Base-by-base conservation (phyloP, 2,329 filamentous ascomycete species). In the Talaromyces marneffei region DNA sequence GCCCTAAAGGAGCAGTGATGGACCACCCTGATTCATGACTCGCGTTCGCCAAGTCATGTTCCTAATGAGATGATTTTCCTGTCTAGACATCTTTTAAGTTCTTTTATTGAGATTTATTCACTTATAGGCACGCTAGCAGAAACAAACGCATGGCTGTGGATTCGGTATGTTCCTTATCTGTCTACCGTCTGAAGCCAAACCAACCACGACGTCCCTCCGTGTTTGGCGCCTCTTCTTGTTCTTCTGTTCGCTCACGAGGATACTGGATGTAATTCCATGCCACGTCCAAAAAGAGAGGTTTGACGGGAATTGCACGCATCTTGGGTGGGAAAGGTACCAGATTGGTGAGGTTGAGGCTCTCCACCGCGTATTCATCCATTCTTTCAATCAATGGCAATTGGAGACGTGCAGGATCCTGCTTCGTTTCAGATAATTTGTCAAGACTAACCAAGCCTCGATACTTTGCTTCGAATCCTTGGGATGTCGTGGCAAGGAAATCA, bases 231-330 rank as follows among this genome's bases (percentile, higher is more conserved):
- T 72, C 66, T 4, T 68, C 64, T 29, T 73, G 71, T 16, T 64
- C 68, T 16, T 64, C 68, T 62, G 71, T 69, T 31, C 69, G 67
- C 63, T 85, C 85, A 35, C 86, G 87, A 0, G 92, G 92, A 71
- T 99, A 99, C 54, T 91, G 86, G 64, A 99, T 92, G 73, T 97
- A 97, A 73, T 97, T 97, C 90, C 91, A 99, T 9, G 94, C 94
- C 7, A 96, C 88, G 71, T 99, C 94, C 62, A 97, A 85, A 81
- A 97, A 97, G 35, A 97, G 82, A 29, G 94, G 94, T 79, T 99
- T 99, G 57, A 96, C 88, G 0, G 94, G 92, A 40, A 97, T 86
- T 1, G 89, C 83, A 64, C 90, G 86, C 66, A 97, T 79, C 71
- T 87, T 89, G 1, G 93, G 92, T 12, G 94, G 94, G 74, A 92